Percentiles rank a stretch among this genome's conserved stretches.
phyloP scores from a whole-genome alignment of 306 rosid species.

The Prunus mume region DNA sequence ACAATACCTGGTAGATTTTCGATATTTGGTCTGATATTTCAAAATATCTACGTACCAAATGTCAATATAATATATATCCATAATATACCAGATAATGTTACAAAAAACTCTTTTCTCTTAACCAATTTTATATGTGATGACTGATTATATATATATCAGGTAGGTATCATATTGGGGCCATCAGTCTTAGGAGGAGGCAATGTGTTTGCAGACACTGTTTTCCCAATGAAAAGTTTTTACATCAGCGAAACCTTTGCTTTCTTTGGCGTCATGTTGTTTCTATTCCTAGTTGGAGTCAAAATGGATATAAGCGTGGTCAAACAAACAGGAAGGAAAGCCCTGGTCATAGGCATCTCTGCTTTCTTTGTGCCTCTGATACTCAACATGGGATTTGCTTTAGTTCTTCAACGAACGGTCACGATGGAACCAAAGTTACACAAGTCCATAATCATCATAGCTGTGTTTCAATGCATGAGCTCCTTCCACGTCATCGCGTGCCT shows the following conservation, averaged over 20 bases:
- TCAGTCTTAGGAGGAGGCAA: slow-evolving; percentile 33
- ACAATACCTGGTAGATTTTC: neutral
- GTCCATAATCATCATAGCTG: slow-evolving; percentile 6
- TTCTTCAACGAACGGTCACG: neutral
- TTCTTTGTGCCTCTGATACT: slow-evolving; percentile 17
- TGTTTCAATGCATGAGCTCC: slow-evolving; percentile 36
- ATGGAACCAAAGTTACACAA: slow-evolving; percentile 9
- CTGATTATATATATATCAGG: slow-evolving; percentile 24
- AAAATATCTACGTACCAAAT: neutral
- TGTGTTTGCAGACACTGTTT: neutral
- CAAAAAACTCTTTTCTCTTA: neutral
- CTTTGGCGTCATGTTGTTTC: slow-evolving; percentile 42
- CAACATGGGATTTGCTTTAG: neutral
- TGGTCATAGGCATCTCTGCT: slow-evolving; percentile 33
- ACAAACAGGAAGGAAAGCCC: slow-evolving; percentile 40
- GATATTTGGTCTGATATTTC: neutral
- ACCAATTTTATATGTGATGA: neutral
- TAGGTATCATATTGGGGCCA: slow-evolving; percentile 48
- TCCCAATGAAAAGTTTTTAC: slow-evolving; percentile 35
- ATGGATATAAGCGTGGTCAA: slow-evolving; percentile 24
- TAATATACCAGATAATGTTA: neutral
- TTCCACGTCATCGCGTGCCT: slow-evolving; percentile 42
- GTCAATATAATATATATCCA: neutral
- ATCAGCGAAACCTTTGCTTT: slow-evolving; percentile 39
- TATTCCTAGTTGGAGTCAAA: slow-evolving; percentile 54